phyloP scores from a whole-genome alignment of 2,329 filamentous ascomycete genomes.

The Dactylellina drechsleri region DNA sequence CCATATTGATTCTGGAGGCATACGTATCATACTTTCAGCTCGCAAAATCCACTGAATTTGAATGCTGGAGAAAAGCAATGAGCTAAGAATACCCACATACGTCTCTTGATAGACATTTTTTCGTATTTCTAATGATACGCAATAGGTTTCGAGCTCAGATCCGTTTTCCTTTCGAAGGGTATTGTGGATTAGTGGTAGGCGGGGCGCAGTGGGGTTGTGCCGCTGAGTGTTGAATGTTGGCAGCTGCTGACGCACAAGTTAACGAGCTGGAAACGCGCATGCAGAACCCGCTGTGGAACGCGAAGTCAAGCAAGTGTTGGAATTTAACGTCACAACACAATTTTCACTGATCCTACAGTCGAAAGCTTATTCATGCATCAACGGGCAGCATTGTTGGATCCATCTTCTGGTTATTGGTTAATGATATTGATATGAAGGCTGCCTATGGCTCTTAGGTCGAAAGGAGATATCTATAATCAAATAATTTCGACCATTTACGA shows the following conservation, averaged over 20 bases:
- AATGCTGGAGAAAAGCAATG: not conserved
- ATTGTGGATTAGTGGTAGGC: not conserved
- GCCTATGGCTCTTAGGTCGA: too few relatives aligned
- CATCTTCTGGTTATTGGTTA: too few relatives aligned
- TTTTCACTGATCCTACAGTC: not conserved
- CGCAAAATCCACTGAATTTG: too few relatives aligned
- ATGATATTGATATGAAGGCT: too few relatives aligned
- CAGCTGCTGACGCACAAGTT: not conserved
- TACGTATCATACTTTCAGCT: not conserved
- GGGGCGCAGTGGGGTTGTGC: slow-evolving; percentile 27
- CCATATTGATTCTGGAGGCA: slow-evolving; percentile 73
- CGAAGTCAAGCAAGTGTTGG: slow-evolving; percentile 19
- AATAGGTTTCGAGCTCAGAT: not conserved
- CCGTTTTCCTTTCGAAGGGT: not conserved
- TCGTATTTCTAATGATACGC: not conserved
- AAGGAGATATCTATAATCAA: too few relatives aligned
- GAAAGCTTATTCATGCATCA: not conserved
- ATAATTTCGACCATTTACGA: too few relatives aligned
- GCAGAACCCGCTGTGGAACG: not conserved
- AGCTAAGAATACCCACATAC: slow-evolving; percentile 31
- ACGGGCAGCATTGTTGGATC: too few relatives aligned
- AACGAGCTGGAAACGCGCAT: too few relatives aligned
- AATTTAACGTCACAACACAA: slow-evolving; percentile 39
- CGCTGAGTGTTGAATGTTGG: slow-evolving; percentile 26
- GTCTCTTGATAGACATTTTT: slow-evolving; percentile 49